Evolutionary conservation across 768 basidiomycete species (phyloP).

Genomic region (Terana coerulea): DNA sequence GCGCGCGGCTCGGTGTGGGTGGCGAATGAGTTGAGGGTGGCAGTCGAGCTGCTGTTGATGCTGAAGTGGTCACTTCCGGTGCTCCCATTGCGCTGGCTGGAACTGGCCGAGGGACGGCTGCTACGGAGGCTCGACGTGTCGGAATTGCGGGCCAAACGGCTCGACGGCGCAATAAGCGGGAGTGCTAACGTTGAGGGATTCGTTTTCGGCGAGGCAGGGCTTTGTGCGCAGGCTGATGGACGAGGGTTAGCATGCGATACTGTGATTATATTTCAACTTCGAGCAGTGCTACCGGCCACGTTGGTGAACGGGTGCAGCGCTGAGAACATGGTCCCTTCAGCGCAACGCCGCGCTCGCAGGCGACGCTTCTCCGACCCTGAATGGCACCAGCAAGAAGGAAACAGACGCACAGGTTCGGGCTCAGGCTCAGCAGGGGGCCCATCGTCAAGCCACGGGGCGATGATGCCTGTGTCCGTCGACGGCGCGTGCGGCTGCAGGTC

Average conservation of each 20-base stretch:
- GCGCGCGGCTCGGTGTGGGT: conserved; percentile 23
- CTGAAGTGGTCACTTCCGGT: conserved; percentile 21
- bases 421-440: conserved; percentile 7
- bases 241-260: neutral
- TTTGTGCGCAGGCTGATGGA: conserved; percentile 12
- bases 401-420: conserved; percentile 10
- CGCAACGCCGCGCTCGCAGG: too few relatives aligned
- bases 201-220: neutral
- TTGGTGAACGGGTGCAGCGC: too few relatives aligned
- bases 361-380: too few relatives aligned
- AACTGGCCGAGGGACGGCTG: too few relatives aligned
- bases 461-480: conserved; percentile 11
- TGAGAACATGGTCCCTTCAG: too few relatives aligned
- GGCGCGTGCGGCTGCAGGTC: conserved; percentile 15
- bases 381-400: neutral
- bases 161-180: too few relatives aligned
- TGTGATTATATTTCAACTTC: neutral
- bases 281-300: too few relatives aligned
- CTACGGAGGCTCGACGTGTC: conserved; percentile 14
- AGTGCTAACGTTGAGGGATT: too few relatives aligned
- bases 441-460: conserved; percentile 20
- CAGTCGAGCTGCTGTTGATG: conserved; percentile 31
- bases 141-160: too few relatives aligned
- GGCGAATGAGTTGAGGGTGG: neutral
- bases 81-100: too few relatives aligned